Conservation (phyloP, 495 filamentous ascomycete genomes). For the Neurospora discreta region DNA sequence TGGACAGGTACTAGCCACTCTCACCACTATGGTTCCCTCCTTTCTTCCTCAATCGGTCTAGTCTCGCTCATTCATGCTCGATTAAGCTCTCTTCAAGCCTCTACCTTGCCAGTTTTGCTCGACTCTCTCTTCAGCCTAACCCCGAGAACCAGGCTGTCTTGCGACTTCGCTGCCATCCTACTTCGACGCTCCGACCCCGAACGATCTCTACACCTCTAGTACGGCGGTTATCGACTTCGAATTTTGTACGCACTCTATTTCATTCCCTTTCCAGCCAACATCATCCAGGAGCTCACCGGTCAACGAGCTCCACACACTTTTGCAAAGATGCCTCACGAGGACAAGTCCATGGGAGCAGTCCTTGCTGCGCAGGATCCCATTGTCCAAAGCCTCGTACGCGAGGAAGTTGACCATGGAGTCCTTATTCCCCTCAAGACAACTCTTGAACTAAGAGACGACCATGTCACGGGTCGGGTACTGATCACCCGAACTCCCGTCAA, state of each 20-base stretch:
- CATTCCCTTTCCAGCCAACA: not conserved
- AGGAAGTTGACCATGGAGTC: conserved; percentile 24
- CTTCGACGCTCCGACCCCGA: not conserved
- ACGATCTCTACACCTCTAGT: not conserved
- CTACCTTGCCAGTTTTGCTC: not conserved
- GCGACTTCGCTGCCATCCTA: not conserved
- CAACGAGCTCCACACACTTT: not conserved
- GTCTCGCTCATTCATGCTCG: not conserved
- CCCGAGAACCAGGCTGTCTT: not conserved
- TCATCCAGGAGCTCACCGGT: not conserved
- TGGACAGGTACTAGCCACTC: not conserved
- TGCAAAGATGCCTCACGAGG: conserved; percentile 17
- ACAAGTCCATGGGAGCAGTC: conserved; percentile 11
- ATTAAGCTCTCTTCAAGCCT: not conserved
- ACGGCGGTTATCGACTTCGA: not conserved
- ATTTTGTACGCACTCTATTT: not conserved
- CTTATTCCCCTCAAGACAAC: conserved; percentile 46
- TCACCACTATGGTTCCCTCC: not conserved
- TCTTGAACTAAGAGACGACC: conserved; percentile 39
- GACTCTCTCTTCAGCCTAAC: not conserved
- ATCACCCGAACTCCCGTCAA: conserved; percentile 43
- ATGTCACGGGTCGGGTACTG: conserved; percentile 36
- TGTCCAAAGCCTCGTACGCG: conserved; percentile 17
- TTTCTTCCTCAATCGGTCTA: not conserved
- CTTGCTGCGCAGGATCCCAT: conserved; percentile 20